Evolutionary conservation across 176 grass and related monocot species (phyloP), one percentile per base, ranked within the genome.

Genomic region (Eremochloa ophiuroides): DNA sequence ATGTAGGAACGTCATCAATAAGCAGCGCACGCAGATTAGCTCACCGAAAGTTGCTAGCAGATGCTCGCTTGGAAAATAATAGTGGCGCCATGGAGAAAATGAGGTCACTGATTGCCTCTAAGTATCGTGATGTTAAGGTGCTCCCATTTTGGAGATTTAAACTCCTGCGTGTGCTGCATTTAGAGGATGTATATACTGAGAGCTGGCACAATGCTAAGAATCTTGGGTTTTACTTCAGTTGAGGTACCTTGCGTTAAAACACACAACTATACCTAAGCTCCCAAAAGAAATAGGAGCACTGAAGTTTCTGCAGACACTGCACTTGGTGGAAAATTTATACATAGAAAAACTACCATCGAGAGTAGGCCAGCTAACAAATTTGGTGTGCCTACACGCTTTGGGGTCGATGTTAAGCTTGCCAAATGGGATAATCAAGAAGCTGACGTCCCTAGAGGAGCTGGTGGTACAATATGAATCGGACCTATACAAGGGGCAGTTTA

Each of bases 101-200:
- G 8, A 56, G 71, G 30, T 37, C 47, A 37, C 6, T 35, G 14
- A 37, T 55, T n/a, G 71, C 30, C 10, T 35, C 0, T 15, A 13
- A 1, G 0, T 55, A 22, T 37, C 0, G 0, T n/a, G 1, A 1
- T 18, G 1, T 1, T 55, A 1, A 55, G 4, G 0, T 4, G 9
- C 2, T 53, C 27, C 29, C 8, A n/a, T 6, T 74, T 56, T 2
- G 0, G 47, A 74, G 46, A 0, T 74, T 56, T 74, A 0, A 15
- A 25, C 15, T 74, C 18, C 18, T 74, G 14, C 29, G 71, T 2
- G 47, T 74, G 18, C 71, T 74, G 22, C 5, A 11, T 8, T 18
- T 74, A 53, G 71, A 56, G 10, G 0, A 7, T 55, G 71, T 3
- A 17, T 1, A 10, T 3, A 20, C 37, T 4, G 0, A 20, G 0